Conservation (phyloP, 2,329 filamentous ascomycete genomes). For the Falciphora oryzae region DNA sequence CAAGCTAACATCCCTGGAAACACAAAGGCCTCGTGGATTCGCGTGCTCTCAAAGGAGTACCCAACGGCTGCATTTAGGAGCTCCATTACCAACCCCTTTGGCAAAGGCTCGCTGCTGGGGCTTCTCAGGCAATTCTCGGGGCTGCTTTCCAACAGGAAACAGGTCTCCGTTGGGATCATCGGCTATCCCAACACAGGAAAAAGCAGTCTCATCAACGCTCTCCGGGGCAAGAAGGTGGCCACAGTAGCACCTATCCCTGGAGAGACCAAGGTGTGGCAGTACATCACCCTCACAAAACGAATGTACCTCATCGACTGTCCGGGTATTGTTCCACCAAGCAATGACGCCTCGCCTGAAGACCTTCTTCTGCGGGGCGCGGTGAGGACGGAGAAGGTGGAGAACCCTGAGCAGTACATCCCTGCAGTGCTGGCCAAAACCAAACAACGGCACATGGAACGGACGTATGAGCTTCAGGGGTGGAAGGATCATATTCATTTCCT, state of each 20-base stretch:
- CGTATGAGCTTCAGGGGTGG: slow-evolving; percentile 82
- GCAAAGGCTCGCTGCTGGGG: slow-evolving; percentile 89
- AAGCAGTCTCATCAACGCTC: slow-evolving; percentile 93
- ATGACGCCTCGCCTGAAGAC: slow-evolving; percentile 67
- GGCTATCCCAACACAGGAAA: slow-evolving; percentile 90
- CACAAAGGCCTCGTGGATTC: slow-evolving; percentile 83
- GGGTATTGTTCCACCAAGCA: slow-evolving; percentile 69
- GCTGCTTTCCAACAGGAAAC: slow-evolving; percentile 84
- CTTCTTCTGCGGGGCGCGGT: slow-evolving; percentile 88
- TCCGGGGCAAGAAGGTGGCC: slow-evolving; percentile 91
- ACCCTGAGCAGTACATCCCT: slow-evolving; percentile 92
- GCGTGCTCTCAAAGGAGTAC: slow-evolving; percentile 79
- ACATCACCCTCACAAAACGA: slow-evolving; percentile 63
- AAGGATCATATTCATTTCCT: slow-evolving; percentile 74
- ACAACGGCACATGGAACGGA: slow-evolving; percentile 81
- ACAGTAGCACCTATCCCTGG: slow-evolving; percentile 91
- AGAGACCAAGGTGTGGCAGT: slow-evolving; percentile 95
- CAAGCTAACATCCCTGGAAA: slow-evolving; percentile 24
- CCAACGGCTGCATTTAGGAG: slow-evolving; percentile 94
- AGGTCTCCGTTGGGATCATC: slow-evolving; percentile 83
- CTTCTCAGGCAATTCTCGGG: slow-evolving; percentile 89
- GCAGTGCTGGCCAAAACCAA: slow-evolving; percentile 77
- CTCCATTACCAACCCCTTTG: slow-evolving; percentile 91
- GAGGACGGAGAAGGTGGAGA: slow-evolving; percentile 90
- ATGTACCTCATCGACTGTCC: slow-evolving; percentile 93